These are phyloP conservation scores for Verticillium tricorpus DNA, from an alignment of 2,329 filamentous ascomycete genomes.

Conservation along the genomic window DNA sequence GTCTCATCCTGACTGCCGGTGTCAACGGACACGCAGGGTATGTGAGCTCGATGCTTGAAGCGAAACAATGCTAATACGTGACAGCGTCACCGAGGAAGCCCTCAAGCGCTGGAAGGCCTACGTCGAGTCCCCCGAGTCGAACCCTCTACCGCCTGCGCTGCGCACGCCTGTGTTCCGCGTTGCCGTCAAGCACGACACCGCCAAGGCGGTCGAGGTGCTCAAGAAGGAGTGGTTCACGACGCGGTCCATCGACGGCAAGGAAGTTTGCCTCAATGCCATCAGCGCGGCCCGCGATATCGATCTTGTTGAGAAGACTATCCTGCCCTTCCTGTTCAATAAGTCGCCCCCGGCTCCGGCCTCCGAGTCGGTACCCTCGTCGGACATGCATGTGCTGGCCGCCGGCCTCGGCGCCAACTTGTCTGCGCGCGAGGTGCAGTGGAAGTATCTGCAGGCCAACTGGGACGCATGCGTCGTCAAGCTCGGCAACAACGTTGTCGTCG, in stretches of 20 bases:
- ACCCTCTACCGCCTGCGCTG: slow-evolving; percentile 74
- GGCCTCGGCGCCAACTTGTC: slow-evolving; percentile 69
- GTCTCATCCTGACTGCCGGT: slow-evolving; percentile 72
- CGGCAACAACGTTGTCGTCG: slow-evolving; percentile 79
- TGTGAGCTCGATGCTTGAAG: neutral
- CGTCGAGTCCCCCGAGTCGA: slow-evolving; percentile 61
- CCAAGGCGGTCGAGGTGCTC: slow-evolving; percentile 65
- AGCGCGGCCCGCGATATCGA: slow-evolving; percentile 66
- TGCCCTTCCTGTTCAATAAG: slow-evolving; percentile 72
- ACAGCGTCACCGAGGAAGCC: slow-evolving; percentile 66
- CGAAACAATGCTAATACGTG: slow-evolving; percentile 5
- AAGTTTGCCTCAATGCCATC: slow-evolving; percentile 73
- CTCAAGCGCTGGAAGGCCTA: slow-evolving; percentile 77
- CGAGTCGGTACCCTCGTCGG: slow-evolving; percentile 73
- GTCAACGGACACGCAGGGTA: slow-evolving; percentile 71
- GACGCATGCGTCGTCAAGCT: slow-evolving; percentile 66
- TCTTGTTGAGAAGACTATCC: slow-evolving; percentile 62
- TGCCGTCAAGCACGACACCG: slow-evolving; percentile 65
- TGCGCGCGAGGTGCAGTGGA: slow-evolving; percentile 74
- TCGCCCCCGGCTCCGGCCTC: slow-evolving; percentile 43
- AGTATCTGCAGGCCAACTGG: slow-evolving; percentile 84
- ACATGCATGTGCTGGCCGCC: slow-evolving; percentile 78
- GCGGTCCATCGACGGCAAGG: slow-evolving; percentile 84
- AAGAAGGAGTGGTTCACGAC: slow-evolving; percentile 82
- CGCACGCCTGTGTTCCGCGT: slow-evolving; percentile 77